phyloP scores from a whole-genome alignment of 139 green algal species.

The Chlamydomonas schloesseri region DNA sequence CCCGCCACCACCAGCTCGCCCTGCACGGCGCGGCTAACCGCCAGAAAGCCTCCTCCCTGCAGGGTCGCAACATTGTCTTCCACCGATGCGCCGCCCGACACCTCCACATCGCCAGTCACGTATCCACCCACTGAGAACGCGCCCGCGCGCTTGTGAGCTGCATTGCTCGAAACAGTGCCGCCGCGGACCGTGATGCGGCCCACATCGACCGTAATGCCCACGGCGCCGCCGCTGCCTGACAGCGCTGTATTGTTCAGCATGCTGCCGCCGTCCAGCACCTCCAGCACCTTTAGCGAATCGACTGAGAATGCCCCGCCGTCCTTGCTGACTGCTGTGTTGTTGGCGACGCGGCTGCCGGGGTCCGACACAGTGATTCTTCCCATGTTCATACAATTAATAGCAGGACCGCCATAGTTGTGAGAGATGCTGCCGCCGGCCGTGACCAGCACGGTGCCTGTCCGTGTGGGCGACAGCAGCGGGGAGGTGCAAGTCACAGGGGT shows the following conservation, averaged over 20 bases:
- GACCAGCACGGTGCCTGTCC: no score
- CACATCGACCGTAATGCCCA: neutral
- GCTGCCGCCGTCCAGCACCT: neutral
- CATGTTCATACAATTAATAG: no score
- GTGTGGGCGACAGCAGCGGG: no score
- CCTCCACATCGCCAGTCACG: neutral
- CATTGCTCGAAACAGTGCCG: neutral
- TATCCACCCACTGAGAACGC: neutral
- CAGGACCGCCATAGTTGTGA: no score
- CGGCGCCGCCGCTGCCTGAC: neutral
- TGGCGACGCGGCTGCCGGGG: neutral
- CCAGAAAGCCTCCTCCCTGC: neutral
- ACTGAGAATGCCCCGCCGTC: neutral
- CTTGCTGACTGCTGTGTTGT: neutral
- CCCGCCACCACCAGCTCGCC: neutral
- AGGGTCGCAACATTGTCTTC: neutral
- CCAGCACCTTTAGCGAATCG: neutral
- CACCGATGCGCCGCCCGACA: neutral
- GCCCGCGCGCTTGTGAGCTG: neutral
- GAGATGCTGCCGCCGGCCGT: no score
- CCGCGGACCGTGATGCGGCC: neutral
- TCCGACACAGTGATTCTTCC: no score
- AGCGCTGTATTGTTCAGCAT: neutral
- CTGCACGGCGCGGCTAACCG: neutral
- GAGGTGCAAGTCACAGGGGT: no score